Base-by-base conservation (phyloP, 441 rosid species). In the California macrophylla region DNA sequence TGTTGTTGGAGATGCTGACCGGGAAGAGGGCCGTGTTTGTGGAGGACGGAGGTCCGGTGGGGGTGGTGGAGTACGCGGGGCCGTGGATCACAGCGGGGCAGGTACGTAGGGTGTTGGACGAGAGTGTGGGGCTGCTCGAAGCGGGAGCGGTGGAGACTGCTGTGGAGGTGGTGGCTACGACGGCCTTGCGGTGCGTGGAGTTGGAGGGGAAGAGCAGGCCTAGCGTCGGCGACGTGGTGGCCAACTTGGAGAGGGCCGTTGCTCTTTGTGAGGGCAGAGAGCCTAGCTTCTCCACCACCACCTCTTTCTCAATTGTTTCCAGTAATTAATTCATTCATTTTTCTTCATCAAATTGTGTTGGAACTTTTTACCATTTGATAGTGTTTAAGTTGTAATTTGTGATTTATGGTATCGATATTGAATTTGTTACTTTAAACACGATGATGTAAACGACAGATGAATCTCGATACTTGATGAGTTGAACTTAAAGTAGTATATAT, bases 11-110 rank as follows among this genome's bases (percentile, higher is more conserved):
- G 34, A 81, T 91, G n/a, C 68, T 93, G 56, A 93, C 96, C 0
- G 97, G 98, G 1, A 93, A 84, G 69, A 80, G 89, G 71, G 94
- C 98, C 0, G 84, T 93, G 16, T 89, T 91, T 77, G 84, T 77
- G 76, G 70, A 69, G 21, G 85, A 72, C 0, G 76, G 65, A 10
- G 87, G 72, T 4, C 98, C 97, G 7, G 73, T 81, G 4, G 86
- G 87, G 68, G 64, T 93, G 67, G 98, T 88, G 20, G 97, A 91
- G 79, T 88, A 69, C 28, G 84, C 93, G 0, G 89, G 84, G 64
- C 89, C 98, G 0, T 74, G 40, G 38, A 83, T 90, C 0, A 68
- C 76, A 54, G 71, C 68, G 0, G 84, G 84, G 25, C 93, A 87
- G 71, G 32, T 89, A 79, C 74, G 50, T 0, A 72, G 63, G 76